A percentile compares a stretch with the other conserved stretches of the same genome.
phyloP scores from a whole-genome alignment of 331 rosid species.

The Quercus phellos region DNA sequence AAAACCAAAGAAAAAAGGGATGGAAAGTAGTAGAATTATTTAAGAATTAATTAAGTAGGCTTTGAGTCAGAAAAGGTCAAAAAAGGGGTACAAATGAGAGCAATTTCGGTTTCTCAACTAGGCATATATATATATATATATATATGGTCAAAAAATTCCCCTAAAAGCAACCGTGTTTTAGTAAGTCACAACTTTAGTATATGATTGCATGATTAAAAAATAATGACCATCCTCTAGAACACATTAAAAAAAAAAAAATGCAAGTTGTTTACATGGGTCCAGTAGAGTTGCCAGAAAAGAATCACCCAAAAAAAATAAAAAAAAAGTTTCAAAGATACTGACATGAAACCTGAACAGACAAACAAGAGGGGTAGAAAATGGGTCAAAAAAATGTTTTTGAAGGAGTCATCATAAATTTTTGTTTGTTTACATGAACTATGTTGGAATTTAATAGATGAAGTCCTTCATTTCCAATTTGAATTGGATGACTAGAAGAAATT shows the following conservation, averaged over 20 bases:
- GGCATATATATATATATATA: no score
- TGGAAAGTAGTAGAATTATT: no score
- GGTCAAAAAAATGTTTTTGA: neutral
- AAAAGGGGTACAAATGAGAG: neutral
- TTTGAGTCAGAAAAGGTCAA: neutral
- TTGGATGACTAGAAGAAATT: conserved; percentile 8
- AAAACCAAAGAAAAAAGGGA: no score
- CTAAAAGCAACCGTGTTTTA: neutral
- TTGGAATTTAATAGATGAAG: neutral
- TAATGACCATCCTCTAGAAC: neutral
- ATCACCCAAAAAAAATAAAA: neutral
- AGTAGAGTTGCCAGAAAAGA: neutral
- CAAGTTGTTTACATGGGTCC: neutral
- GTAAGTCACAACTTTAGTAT: neutral
- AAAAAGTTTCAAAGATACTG: neutral
- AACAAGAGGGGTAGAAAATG: neutral
- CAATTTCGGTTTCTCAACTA: conserved; percentile 21
- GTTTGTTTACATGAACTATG: neutral
- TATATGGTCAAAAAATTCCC: neutral
- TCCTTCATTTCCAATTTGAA: conserved; percentile 17
- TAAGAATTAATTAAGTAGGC: neutral
- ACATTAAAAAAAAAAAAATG: neutral
- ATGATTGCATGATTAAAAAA: neutral
- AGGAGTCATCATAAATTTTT: neutral
- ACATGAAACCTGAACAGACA: neutral